A percentile compares a stretch with the other conserved stretches of the same genome.
phyloP scores from a whole-genome alignment of 2,329 filamentous ascomycete genomes.

The Ceratocystis albifundus region DNA sequence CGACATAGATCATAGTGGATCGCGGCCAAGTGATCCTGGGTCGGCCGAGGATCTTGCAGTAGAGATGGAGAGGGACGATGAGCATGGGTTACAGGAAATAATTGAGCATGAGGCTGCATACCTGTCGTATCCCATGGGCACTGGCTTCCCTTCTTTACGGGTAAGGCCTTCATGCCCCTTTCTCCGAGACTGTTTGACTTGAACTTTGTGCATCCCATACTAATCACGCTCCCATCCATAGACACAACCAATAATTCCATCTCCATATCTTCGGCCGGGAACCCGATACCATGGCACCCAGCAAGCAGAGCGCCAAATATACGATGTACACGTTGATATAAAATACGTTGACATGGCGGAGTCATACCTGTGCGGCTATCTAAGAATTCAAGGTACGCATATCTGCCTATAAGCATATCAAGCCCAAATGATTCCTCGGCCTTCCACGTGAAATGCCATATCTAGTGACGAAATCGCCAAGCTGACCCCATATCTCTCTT shows the following conservation, averaged over 20 bases:
- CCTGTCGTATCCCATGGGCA: constrained; percentile 2
- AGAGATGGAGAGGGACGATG: not conserved
- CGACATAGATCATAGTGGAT: not conserved
- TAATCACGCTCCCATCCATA: not conserved
- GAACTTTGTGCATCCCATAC: not conserved
- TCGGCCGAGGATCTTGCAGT: not conserved
- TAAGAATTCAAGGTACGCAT: constrained; percentile 76
- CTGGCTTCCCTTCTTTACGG: not conserved
- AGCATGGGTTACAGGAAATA: not conserved
- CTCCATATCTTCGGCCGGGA: constrained; percentile 73
- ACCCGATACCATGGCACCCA: constrained; percentile 86
- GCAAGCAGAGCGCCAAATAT: constrained; percentile 82
- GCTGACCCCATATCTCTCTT: constrained; percentile 15
- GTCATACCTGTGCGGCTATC: constrained; percentile 87
- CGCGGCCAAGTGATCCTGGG: not conserved
- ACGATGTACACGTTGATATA: constrained; percentile 93
- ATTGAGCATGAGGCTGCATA: constrained; percentile 4
- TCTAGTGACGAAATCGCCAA: not conserved
- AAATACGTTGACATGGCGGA: constrained; percentile 92
- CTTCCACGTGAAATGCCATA: not conserved
- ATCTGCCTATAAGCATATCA: constrained; percentile 17
- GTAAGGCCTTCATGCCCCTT: not conserved
- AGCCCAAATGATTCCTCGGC: constrained; percentile 7
- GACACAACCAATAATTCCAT: constrained; percentile 53
- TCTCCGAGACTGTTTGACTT: not conserved